Conservation (phyloP, 1,284 basidiomycete species). For the Golubevia pallescens region DNA sequence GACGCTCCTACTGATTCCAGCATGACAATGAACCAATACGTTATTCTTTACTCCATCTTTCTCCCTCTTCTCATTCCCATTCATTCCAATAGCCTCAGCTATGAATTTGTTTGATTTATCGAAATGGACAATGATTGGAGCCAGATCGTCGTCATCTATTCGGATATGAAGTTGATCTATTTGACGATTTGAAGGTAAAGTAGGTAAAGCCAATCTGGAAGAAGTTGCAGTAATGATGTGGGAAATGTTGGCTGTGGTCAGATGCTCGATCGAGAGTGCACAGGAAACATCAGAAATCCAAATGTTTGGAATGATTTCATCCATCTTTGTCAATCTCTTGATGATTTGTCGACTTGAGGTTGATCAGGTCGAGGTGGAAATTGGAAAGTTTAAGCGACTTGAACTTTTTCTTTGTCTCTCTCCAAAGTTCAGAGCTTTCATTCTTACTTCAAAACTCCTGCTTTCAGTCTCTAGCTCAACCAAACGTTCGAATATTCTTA, state of each 20-base stretch:
- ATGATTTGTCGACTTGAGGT: too few species aligned
- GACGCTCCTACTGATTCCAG: constrained; percentile 36
- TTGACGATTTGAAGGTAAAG: constrained; percentile 8
- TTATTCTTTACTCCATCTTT: constrained; percentile 13
- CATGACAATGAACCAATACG: constrained; percentile 53
- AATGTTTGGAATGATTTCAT: constrained; percentile 47
- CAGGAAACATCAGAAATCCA: constrained; percentile 49
- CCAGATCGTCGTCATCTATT: constrained; percentile 48
- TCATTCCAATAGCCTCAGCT: constrained; percentile 27
- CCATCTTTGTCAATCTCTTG: constrained; percentile 22
- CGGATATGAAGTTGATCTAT: constrained; percentile 20
- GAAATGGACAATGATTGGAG: constrained; percentile 50
- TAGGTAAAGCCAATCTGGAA: constrained; percentile 30
- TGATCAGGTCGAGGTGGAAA: too few species aligned
- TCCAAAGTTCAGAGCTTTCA: too few species aligned
- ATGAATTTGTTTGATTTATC: constrained; percentile 35
- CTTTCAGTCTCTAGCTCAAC: too few species aligned
- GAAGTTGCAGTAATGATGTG: constrained; percentile 50
- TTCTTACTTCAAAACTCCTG: too few species aligned
- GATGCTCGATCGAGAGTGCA: constrained; percentile 39
- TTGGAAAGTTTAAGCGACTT: too few species aligned
- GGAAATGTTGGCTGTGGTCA: constrained; percentile 35
- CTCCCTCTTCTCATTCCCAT: too few species aligned
- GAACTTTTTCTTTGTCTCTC: too few species aligned
- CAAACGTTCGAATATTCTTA: too few species aligned